Evolutionary conservation across 768 basidiomycete species (phyloP).

Genomic region (Boletus subparvulus): DNA sequence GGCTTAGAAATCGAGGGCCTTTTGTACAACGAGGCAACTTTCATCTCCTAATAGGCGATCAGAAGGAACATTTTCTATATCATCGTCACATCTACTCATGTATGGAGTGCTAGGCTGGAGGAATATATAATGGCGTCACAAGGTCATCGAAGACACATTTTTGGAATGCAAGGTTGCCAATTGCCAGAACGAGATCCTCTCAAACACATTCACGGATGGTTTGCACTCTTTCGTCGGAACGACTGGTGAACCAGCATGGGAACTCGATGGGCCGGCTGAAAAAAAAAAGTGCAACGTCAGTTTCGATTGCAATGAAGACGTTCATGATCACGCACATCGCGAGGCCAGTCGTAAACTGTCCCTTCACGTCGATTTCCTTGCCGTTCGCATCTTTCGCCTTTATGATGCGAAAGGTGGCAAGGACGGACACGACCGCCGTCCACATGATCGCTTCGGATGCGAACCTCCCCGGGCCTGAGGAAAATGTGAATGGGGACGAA

Average conservation of each 20-base stretch:
- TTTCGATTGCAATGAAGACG: background rate
- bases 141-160: too few relatives aligned
- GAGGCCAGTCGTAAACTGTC: constrained; percentile 24
- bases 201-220: background rate
- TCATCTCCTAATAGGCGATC: constrained; percentile 56
- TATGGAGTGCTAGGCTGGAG: background rate
- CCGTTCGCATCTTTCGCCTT: constrained; percentile 25
- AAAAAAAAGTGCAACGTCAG: background rate
- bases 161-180: too few relatives aligned
- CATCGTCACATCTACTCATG: background rate
- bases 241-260: constrained; percentile 22
- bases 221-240: constrained; percentile 8
- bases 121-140: constrained; percentile 1
- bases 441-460: constrained; percentile 24
- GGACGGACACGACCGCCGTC: constrained; percentile 23
- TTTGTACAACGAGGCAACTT: constrained; percentile 89
- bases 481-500: background rate
- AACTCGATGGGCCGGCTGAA: constrained; percentile 23
- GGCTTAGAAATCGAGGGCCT: constrained; percentile 58
- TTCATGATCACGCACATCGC: constrained; percentile 11
- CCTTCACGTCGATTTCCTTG: constrained; percentile 21
- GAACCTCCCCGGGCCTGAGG: constrained; percentile 23
- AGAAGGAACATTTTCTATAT: background rate
- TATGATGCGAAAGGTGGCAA: constrained; percentile 20
- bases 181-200: background rate